Conservation (phyloP, 208 protist species). For the Acanthamoeba culbertsoni region DNA sequence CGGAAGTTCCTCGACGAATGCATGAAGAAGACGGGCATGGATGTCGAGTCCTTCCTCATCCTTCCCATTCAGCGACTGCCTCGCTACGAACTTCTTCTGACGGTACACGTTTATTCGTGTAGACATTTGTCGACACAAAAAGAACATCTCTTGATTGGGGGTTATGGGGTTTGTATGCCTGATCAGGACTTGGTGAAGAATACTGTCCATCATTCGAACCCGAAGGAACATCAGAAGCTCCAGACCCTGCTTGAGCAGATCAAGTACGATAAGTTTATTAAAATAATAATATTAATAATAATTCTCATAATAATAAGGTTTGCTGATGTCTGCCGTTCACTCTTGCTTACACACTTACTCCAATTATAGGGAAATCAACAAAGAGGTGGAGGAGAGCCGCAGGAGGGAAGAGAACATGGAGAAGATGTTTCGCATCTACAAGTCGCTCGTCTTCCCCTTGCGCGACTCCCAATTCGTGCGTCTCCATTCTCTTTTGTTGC, state of each 20-base stretch:
- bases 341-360: neutral
- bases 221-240: neutral
- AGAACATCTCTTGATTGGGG: neutral
- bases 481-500: neutral
- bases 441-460: neutral
- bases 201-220: neutral
- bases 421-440: neutral
- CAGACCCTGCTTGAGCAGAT: neutral
- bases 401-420: slow-evolving; percentile 3
- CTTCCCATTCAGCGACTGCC: slow-evolving; percentile 9
- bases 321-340: too few relatives aligned
- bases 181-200: neutral
- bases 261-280: too few relatives aligned
- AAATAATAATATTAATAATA: too few relatives aligned
- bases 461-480: neutral
- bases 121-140: neutral
- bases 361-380: neutral
- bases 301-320: too few relatives aligned
- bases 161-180: neutral
- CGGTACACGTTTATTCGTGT: neutral
- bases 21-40: neutral
- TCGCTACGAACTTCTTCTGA: slow-evolving; percentile 1
- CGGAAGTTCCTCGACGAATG: neutral
- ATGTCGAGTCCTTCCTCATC: neutral
- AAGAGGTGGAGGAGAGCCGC: neutral